Evolutionary conservation across 2,329 filamentous ascomycete species (phyloP).

Genomic region (Aspergillus phoenicis): DNA sequence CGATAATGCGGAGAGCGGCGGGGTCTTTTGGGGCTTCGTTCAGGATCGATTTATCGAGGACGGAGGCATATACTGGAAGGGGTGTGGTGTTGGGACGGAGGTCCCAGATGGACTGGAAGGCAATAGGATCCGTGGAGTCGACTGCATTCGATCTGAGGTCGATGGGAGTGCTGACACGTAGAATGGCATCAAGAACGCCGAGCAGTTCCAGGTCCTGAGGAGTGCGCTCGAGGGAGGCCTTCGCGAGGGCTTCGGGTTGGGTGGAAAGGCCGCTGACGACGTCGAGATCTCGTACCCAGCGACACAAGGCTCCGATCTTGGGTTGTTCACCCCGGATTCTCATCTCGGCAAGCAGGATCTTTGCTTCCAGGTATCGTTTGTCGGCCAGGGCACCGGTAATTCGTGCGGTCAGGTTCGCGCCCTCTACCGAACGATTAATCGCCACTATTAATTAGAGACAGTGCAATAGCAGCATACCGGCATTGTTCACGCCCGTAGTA

Average conservation of each 20-base stretch:
- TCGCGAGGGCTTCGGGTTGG: slow-evolving; percentile 49
- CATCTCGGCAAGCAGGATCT: slow-evolving; percentile 70
- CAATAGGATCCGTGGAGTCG: slow-evolving; percentile 53
- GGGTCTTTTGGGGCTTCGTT: slow-evolving; percentile 30
- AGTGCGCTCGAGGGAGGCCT: slow-evolving; percentile 21
- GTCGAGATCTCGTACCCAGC: slow-evolving; percentile 72
- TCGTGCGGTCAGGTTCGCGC: slow-evolving; percentile 66
- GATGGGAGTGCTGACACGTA: slow-evolving; percentile 64
- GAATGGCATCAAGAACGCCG: slow-evolving; percentile 63
- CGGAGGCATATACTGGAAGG: slow-evolving; percentile 57
- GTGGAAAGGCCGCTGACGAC: slow-evolving; percentile 68
- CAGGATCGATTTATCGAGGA: slow-evolving; percentile 61
- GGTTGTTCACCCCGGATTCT: slow-evolving; percentile 65
- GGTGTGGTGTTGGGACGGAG: slow-evolving; percentile 50
- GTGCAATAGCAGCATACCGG: slow-evolving; percentile 39
- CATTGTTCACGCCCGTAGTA: slow-evolving; percentile 65
- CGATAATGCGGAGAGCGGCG: slow-evolving; percentile 58
- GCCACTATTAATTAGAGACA: slow-evolving; percentile 11
- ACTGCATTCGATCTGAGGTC: slow-evolving; percentile 46
- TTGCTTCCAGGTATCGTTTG: slow-evolving; percentile 66
- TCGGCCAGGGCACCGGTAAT: slow-evolving; percentile 68
- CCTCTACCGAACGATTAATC: slow-evolving; percentile 40
- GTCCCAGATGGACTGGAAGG: slow-evolving; percentile 64
- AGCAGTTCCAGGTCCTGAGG: slow-evolving; percentile 59
- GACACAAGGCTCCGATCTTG: slow-evolving; percentile 68